Evolutionary conservation across 2,329 filamentous ascomycete species (phyloP).

Genomic region (Phialocephala subalpina): DNA sequence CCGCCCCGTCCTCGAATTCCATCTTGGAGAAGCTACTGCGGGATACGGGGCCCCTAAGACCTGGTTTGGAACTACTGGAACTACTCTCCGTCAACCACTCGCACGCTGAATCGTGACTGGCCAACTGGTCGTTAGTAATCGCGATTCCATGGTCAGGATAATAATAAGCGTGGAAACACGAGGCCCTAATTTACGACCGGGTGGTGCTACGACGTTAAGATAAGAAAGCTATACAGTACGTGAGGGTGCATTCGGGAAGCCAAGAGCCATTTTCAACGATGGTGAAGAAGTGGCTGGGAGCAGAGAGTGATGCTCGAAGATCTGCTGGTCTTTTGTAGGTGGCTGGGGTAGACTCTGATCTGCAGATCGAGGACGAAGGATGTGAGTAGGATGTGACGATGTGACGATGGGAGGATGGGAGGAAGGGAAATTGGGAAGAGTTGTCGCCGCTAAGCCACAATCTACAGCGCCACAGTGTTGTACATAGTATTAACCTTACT

Average conservation of each 20-base stretch:
- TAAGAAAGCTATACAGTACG: background rate
- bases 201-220: background rate
- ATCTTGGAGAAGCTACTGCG: slow-evolving; percentile 7
- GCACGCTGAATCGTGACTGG: slow-evolving; percentile 2
- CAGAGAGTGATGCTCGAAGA: background rate
- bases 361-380: background rate
- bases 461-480: background rate
- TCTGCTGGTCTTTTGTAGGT: background rate
- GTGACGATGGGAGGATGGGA: background rate
- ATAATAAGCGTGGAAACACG: slow-evolving; percentile 12
- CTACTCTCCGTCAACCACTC: background rate
- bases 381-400: background rate
- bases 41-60: slow-evolving; percentile 3
- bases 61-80: slow-evolving; percentile 2
- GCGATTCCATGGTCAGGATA: slow-evolving; percentile 4
- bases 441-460: background rate
- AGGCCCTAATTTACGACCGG: slow-evolving; percentile 12
- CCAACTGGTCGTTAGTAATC: background rate
- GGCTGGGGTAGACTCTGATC: background rate
- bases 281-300: background rate
- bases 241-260: background rate
- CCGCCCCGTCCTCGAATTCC: background rate
- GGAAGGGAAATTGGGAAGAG: background rate
- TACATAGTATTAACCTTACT: no score
- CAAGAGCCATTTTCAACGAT: background rate